Percentiles rank a stretch among this genome's conserved stretches.
Evolutionary conservation across 169 alveolate species (phyloP).

Genomic region (Plasmodium coatneyi): DNA sequence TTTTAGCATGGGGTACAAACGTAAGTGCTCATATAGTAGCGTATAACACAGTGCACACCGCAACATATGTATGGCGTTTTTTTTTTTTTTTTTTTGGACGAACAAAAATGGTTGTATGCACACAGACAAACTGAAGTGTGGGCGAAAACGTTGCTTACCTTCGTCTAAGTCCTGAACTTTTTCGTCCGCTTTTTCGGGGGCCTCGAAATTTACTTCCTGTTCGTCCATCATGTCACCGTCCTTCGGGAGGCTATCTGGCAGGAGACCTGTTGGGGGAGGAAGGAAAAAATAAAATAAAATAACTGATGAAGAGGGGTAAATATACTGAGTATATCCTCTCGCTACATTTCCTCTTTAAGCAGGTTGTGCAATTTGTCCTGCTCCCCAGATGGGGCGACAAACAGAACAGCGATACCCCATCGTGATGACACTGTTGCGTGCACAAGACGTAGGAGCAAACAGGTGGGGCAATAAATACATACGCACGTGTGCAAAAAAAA

Average conservation of each 20-base stretch:
- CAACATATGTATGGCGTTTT: neutral
- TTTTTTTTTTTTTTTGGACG: neutral
- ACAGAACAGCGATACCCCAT: neutral
- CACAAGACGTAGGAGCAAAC: neutral
- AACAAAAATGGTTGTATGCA: neutral
- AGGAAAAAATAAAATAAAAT: neutral
- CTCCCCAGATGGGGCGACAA: neutral
- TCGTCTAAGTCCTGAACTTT: constrained; percentile 79
- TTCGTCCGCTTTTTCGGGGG: constrained; percentile 76
- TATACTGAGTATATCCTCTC: neutral
- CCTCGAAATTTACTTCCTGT: constrained; percentile 73
- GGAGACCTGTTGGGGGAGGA: neutral
- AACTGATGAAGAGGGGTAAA: neutral
- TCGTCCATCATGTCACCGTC: constrained; percentile 58
- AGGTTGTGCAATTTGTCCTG: neutral
- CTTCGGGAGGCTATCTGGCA: constrained; percentile 18
- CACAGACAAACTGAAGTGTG: neutral
- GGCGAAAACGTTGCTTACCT: constrained; percentile 8
- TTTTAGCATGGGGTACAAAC: neutral
- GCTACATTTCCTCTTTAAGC: neutral
- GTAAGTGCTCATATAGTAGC: neutral
- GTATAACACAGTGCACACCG: neutral
- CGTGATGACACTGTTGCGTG: neutral
- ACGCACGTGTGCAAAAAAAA: neutral
- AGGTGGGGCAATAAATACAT: neutral